Base-by-base conservation (phyloP, 1,139 yeast species). In the Geotrichum aggregatum region DNA sequence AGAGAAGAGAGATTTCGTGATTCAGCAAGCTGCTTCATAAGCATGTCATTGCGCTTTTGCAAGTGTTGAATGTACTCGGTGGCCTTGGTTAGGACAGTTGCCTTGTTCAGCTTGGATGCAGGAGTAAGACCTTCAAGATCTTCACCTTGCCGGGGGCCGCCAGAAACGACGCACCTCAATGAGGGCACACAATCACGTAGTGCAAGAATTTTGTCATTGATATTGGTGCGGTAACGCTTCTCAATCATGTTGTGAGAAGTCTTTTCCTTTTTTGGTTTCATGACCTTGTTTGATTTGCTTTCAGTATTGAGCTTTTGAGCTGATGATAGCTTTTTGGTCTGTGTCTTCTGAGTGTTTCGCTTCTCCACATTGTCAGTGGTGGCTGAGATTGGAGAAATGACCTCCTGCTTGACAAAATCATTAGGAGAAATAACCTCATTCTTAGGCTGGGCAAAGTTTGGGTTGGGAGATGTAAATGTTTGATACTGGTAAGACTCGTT, bases 31-130 rank as follows among this genome's bases (percentile, higher is more conserved):
- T 87, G 91, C 52, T 74, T 72, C 57, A 69, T 71, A 59, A 87
- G 72, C 16, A 70, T 61, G 1, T 75, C 77, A 65, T 87, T 87
- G 62, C 85, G 84, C 52, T 71, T 69, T 64, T 89, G 95, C 64
- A 91, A 75, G 68, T 89, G 96, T 61, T 79, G 77, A 62, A 91
- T 89, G 65, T 89, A 91, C 67, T 89, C 97, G 1, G 94, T 86
- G 3, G 97, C 96, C 66, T 89, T 87, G 48, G 88, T 79, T 57
- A 91, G 75, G 28, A 91, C 89, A 48, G 88, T 84, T 5, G 96
- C 97, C 68, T 91, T 91, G 71, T 88, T 89, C 60, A 89, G 75
- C 64, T 87, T 88, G 50, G 80, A 74, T 2, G 96, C 95, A 0
- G 96, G 96, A n/a, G 83, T 77, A 54, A 89, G 75, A 1, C 96